Base-by-base conservation (phyloP, 805 yeast genomes). In the Pachysolen tannophilus region DNA sequence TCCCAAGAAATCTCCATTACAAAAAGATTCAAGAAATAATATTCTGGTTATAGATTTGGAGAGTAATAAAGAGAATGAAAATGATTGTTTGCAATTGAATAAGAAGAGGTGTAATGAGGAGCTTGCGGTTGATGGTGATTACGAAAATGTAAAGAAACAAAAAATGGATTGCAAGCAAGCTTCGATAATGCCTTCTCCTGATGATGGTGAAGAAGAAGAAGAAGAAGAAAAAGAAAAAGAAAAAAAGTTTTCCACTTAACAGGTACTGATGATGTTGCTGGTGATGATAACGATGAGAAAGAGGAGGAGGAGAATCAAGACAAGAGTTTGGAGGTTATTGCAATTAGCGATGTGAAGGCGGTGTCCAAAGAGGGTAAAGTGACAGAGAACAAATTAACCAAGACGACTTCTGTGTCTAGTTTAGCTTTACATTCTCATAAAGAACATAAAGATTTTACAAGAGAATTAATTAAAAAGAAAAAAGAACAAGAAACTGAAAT, bases 401-500 rank as follows among this genome's bases (percentile, higher is more conserved):
- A 25, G n/a, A n/a, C n/a, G n/a, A n/a, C n/a, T n/a, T n/a, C n/a
- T n/a, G n/a, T n/a, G n/a, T n/a, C n/a, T n/a, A n/a, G n/a, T n/a
- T n/a, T n/a, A n/a, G n/a, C n/a, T n/a, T n/a, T n/a, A n/a, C n/a
- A n/a, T n/a, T n/a, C n/a, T 19, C 35, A 29, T 27, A 28, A 33
- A n/a, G 19, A 23, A 15, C 24, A 33, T 16, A 27, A 34, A 31
- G 26, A 15, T 4, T 11, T 13, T 5, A 20, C 17, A 19, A 34
- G 28, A 10, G 24, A 30, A 16, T 30, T 31, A 11, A 14, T 30
- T 8, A 29, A 26, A 25, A 10, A 15, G 21, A 4, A n/a, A 3
- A 29, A 30, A 20, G 41, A 26, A 11, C 9, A 30, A 6, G 39
- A 35, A 28, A 31, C 30, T 19, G 35, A 30, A 27, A 16, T 5